These are phyloP conservation scores for Aspergillus sclerotiicarbonarius DNA, from an alignment of 495 filamentous ascomycete species.

Conservation along the genomic window DNA sequence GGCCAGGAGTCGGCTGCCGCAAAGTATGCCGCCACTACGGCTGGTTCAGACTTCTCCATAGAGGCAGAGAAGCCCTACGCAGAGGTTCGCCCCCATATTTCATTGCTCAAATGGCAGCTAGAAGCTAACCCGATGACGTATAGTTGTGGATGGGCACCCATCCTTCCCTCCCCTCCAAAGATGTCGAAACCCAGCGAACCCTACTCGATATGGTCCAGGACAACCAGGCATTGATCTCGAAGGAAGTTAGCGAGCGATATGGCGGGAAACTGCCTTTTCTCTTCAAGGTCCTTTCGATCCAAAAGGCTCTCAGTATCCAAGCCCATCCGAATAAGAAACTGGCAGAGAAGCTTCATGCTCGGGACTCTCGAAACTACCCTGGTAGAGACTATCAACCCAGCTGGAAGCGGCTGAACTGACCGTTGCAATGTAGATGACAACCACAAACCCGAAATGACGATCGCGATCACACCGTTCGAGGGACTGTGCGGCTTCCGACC, in stretches of 20 bases:
- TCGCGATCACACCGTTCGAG: slow-evolving; percentile 93
- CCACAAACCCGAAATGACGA: slow-evolving; percentile 99
- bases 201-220: slow-evolving; percentile 87
- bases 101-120: slow-evolving; percentile 11
- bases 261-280: slow-evolving; percentile 86
- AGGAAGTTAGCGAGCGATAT: slow-evolving; percentile 67
- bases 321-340: slow-evolving; percentile 98
- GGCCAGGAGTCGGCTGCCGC: slow-evolving; percentile 74
- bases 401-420: background rate
- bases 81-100: slow-evolving; percentile 57
- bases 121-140: slow-evolving; percentile 10
- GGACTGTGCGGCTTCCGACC: slow-evolving; percentile 95
- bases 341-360: slow-evolving; percentile 80
- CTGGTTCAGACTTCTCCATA: slow-evolving; percentile 66
- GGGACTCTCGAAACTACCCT: slow-evolving; percentile 91
- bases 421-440: slow-evolving; percentile 70
- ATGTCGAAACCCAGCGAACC: slow-evolving; percentile 77
- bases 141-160: slow-evolving; percentile 99
- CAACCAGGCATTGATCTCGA: slow-evolving; percentile 77
- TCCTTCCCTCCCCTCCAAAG: slow-evolving; percentile 90
- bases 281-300: slow-evolving; percentile 94
- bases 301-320: slow-evolving; percentile 94
- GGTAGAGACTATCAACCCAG: slow-evolving; percentile 38
- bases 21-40: slow-evolving; percentile 74
- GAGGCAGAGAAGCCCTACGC: slow-evolving; percentile 80